Percentiles rank a stretch among this genome's conserved stretches.
Evolutionary conservation across 108 stramenopile species (phyloP).

Genomic region (Bacterosira constricta): DNA sequence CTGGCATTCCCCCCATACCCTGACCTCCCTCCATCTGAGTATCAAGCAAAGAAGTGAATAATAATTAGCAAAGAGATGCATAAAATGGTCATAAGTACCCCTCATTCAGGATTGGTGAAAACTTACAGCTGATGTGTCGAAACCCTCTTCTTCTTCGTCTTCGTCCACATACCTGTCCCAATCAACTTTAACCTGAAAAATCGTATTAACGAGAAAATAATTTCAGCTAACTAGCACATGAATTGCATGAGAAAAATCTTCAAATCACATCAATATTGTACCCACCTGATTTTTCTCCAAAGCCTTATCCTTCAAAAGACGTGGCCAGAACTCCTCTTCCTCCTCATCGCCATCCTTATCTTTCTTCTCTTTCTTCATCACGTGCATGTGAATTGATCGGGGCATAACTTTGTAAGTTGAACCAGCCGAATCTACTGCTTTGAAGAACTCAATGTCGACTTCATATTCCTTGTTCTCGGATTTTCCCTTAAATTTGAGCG

Average conservation of each 20-base stretch:
- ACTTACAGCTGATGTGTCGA: constrained; percentile 51
- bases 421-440: constrained; percentile 81
- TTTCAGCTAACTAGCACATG: background rate
- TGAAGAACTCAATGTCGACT: constrained; percentile 89
- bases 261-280: background rate
- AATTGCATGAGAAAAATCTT: background rate
- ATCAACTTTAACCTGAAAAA: constrained; percentile 83
- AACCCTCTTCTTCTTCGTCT: constrained; percentile 86
- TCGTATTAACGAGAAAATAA: background rate
- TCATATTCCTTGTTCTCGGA: constrained; percentile 81
- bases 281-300: constrained; percentile 89
- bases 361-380: constrained; percentile 74
- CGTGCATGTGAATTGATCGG: constrained; percentile 90
- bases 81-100: background rate
- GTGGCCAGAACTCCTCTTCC: constrained; percentile 87
- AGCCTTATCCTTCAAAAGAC: constrained; percentile 89
- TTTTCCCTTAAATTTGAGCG: constrained; percentile 82
- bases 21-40: constrained; percentile 85
- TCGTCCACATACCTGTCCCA: constrained; percentile 98
- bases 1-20: constrained; percentile 45
- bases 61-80: background rate
- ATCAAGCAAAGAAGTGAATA: constrained; percentile 52
- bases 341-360: constrained; percentile 50
- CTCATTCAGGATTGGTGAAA: background rate
- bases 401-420: constrained; percentile 93